phyloP scores from a whole-genome alignment of 305 asterid species.

The Plantago lanceolata region DNA sequence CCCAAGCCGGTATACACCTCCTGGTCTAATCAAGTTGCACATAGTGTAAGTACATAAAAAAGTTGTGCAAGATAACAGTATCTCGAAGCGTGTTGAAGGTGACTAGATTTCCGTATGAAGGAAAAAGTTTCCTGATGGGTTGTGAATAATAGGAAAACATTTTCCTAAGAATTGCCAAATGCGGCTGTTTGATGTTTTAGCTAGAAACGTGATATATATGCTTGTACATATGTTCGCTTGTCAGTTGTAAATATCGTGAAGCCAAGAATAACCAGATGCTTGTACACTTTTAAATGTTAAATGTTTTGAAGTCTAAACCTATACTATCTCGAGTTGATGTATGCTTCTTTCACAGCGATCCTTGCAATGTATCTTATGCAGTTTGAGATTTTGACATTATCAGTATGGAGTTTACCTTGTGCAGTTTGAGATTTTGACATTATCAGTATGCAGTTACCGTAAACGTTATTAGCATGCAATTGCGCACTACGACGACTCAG shows the following conservation, averaged over 20 bases:
- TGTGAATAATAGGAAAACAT: not conserved
- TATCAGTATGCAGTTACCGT: not conserved
- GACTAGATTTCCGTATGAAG: not conserved
- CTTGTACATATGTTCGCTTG: not conserved
- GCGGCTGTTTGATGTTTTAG: not conserved
- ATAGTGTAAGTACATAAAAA: conserved; percentile 21
- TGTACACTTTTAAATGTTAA: not conserved
- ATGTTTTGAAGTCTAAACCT: too few species aligned
- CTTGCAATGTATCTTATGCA: too few species aligned
- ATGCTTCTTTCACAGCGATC: not conserved
- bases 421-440: too few species aligned
- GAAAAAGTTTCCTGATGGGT: not conserved
- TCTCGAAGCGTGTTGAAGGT: not conserved
- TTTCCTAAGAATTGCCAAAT: not conserved
- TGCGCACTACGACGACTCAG: too few species aligned
- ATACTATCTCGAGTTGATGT: not conserved
- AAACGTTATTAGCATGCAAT: not conserved
- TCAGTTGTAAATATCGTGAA: conserved; percentile 2
- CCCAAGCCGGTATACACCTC: conserved; percentile 38
- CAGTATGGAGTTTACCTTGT: not conserved
- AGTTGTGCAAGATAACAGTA: not conserved
- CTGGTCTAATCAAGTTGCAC: conserved; percentile 49
- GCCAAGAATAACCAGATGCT: not conserved
- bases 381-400: too few species aligned
- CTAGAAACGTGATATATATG: not conserved